Base-by-base conservation (phyloP, 768 basidiomycete genomes). In the Kwoniella bestiolae region DNA sequence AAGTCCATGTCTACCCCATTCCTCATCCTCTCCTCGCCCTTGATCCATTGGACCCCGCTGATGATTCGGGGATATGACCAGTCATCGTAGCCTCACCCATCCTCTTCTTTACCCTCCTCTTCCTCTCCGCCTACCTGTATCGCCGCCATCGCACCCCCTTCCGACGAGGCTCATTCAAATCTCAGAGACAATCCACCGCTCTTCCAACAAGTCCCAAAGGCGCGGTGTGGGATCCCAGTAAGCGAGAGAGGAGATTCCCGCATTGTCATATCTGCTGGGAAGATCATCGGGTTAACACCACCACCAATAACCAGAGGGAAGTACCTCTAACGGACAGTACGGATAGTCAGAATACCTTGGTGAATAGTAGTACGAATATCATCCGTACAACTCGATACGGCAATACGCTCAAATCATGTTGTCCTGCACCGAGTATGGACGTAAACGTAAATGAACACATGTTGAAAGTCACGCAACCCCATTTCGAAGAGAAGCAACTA, bases 401-500 rank as follows among this genome's bases (percentile, higher is more conserved):
- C n/a, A n/a, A n/a, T n/a, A n/a, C n/a, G n/a, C n/a, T n/a, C n/a
- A n/a, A n/a, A n/a, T n/a, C n/a, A n/a, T n/a, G n/a, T 41, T 18
- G 38, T 6, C 18, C 38, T 14, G 38, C 18, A 41, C 38, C 38
- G 8, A 41, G 2, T 41, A 0, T n/a, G n/a, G n/a, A n/a, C n/a
- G n/a, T n/a, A n/a, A n/a, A n/a, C n/a, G n/a, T 5, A 41, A 41
- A 16, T 14, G 38, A 18, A 11, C 12, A 41, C 18, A 11, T 14
- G 38, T 41, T 41, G 9, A 41, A 41, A 1, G 18, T 41, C 5
- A 18, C 8, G 38, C 67, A 66, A 50, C 70, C 71, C 28, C 60
- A 66, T 25, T 72, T 72, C 53, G 56, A 52, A 3, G 68, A 72
- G 3, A 68, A 62, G 26, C n/a, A 47, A 8, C 18, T 72, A 3